Evolutionary conservation across 306 rosid species (phyloP).

Genomic region (Trifolium dubium): DNA sequence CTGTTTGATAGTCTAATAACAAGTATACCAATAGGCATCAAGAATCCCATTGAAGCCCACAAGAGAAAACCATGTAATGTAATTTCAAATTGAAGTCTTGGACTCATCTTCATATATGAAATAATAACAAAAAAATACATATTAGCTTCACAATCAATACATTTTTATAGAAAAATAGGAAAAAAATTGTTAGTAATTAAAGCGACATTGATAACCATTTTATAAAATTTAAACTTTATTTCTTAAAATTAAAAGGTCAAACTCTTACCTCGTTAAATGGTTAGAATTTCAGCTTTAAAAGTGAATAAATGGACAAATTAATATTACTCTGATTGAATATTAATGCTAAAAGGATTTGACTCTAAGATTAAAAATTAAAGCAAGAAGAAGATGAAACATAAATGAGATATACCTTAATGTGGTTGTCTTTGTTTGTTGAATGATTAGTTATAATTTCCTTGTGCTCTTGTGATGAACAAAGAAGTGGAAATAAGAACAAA

Average conservation of each 20-base stretch:
- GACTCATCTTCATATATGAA: conserved; percentile 52
- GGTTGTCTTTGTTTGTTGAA: conserved; percentile 43
- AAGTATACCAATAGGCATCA: conserved; percentile 88
- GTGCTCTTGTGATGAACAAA: conserved; percentile 57
- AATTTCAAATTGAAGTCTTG: conserved; percentile 60
- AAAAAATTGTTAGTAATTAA: background rate
- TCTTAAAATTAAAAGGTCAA: background rate
- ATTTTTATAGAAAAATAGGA: no score
- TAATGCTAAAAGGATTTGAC: background rate
- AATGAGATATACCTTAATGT: conserved; percentile 53
- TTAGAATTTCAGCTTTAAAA: no score
- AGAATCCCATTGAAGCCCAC: conserved; percentile 94
- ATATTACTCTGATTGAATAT: background rate
- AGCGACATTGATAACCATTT: background rate
- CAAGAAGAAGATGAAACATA: background rate
- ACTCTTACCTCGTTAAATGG: no score
- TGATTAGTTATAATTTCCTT: conserved; percentile 33
- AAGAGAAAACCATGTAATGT: conserved; percentile 83
- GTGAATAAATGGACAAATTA: no score
- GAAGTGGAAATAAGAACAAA: conserved; percentile 46
- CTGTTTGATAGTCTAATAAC: conserved; percentile 68
- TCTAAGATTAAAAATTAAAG: background rate
- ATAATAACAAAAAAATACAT: conserved; percentile 3
- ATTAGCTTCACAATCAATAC: background rate
- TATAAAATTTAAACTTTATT: background rate